A percentile compares a stretch with the other conserved stretches of the same genome.
Evolutionary conservation across 2,329 filamentous ascomycete species (phyloP).

Genomic region (Penicillium expansum): DNA sequence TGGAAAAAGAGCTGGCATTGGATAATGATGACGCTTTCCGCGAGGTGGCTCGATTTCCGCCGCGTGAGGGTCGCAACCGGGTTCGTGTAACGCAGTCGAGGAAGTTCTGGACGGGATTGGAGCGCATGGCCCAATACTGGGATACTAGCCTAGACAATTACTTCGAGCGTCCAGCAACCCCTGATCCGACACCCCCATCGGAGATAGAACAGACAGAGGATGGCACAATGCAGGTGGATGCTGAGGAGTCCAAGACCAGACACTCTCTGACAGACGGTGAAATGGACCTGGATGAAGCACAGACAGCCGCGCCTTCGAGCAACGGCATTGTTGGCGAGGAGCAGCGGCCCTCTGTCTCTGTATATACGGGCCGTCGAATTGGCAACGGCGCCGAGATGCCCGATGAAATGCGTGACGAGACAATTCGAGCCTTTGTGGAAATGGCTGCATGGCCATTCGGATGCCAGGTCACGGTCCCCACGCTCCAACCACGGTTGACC

Average conservation of each 20-base stretch:
- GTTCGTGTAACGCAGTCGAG: conserved; percentile 56
- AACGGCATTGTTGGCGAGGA: neutral
- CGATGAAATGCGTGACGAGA: conserved; percentile 55
- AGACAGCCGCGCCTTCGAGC: neutral
- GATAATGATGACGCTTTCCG: conserved; percentile 59
- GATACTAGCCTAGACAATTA: conserved; percentile 59
- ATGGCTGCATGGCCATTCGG: conserved; percentile 58
- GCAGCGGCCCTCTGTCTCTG: conserved; percentile 17
- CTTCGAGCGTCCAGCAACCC: conserved; percentile 39
- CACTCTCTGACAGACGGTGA: conserved; percentile 19
- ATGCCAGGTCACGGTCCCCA: conserved; percentile 50
- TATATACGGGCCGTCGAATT: conserved; percentile 60
- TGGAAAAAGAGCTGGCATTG: conserved; percentile 52
- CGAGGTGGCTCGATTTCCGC: conserved; percentile 51
- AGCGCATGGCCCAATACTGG: conserved; percentile 62
- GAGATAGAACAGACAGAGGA: conserved; percentile 19
- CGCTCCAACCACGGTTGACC: conserved; percentile 48
- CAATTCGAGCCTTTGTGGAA: conserved; percentile 56
- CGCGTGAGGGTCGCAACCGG: conserved; percentile 45
- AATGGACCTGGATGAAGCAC: conserved; percentile 28
- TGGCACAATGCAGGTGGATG: conserved; percentile 22
- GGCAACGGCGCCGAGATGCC: conserved; percentile 59
- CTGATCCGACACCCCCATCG: conserved; percentile 19
- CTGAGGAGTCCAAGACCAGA: conserved; percentile 8
- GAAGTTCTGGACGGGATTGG: conserved; percentile 60